These are phyloP conservation scores for Neolentinus lepideus DNA, from an alignment of 1,284 basidiomycete genomes.

Conservation along the genomic window DNA sequence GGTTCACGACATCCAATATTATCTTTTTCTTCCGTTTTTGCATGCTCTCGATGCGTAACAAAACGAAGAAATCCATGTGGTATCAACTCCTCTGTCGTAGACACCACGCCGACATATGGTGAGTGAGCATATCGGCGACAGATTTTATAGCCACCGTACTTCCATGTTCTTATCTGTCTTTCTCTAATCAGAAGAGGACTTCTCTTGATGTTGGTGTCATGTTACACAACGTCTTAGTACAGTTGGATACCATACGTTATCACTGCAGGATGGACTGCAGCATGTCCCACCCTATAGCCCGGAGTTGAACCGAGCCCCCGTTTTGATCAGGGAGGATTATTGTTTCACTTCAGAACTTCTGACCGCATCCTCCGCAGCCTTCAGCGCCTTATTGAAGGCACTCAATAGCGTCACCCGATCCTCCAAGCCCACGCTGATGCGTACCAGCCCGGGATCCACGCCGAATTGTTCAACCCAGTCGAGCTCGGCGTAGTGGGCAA, in stretches of 20 bases:
- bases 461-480: conserved; percentile 89
- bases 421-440: conserved; percentile 91
- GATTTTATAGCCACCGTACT: conserved; percentile 23
- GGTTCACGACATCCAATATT: too few relatives aligned
- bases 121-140: conserved; percentile 18
- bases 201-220: too few relatives aligned
- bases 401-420: conserved; percentile 52
- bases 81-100: too few relatives aligned
- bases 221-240: neutral
- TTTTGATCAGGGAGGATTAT: neutral
- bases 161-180: too few relatives aligned
- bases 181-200: too few relatives aligned
- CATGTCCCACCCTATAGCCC: neutral
- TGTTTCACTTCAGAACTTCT: neutral
- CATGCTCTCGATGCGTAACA: too few relatives aligned
- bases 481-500: conserved; percentile 89
- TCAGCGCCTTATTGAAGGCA: conserved; percentile 63
- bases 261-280: neutral
- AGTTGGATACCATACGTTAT: neutral
- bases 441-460: conserved; percentile 80
- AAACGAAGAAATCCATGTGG: too few relatives aligned
- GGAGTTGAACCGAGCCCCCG: conserved; percentile 1
- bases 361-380: conserved; percentile 50
- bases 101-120: too few relatives aligned
- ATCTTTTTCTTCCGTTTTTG: too few relatives aligned